These are phyloP conservation scores for Xylaria palmicola DNA, from an alignment of 495 filamentous ascomycete genomes.

Conservation along the genomic window DNA sequence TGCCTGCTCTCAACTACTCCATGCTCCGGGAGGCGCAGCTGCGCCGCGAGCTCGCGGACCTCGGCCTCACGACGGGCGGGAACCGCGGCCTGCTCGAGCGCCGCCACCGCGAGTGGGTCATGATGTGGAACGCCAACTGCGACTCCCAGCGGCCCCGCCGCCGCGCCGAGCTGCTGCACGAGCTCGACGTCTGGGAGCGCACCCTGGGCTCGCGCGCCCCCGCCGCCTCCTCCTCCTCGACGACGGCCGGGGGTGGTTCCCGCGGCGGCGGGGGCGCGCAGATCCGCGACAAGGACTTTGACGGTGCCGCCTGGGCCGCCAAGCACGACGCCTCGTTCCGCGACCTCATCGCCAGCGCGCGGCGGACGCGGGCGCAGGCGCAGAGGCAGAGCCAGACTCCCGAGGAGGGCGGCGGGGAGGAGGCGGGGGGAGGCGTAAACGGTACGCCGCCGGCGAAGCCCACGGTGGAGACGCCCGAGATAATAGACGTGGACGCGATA, in stretches of 20 bases:
- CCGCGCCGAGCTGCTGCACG: constrained; percentile 68
- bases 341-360: constrained; percentile 70
- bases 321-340: constrained; percentile 73
- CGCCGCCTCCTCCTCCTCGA: constrained; percentile 24
- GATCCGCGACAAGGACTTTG: constrained; percentile 78
- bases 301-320: constrained; percentile 70
- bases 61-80: constrained; percentile 76
- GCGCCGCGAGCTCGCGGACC: constrained; percentile 74
- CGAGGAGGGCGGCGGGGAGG: neutral
- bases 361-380: constrained; percentile 40
- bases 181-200: constrained; percentile 81
- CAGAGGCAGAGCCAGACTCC: constrained; percentile 20
- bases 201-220: constrained; percentile 60
- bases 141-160: constrained; percentile 72
- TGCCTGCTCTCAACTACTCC: constrained; percentile 78
- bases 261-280: constrained; percentile 32
- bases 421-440: neutral
- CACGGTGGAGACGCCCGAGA: neutral
- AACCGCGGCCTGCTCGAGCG: constrained; percentile 64
- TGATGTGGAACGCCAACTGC: constrained; percentile 94
- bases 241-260: neutral
- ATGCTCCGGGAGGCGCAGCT: constrained; percentile 74
- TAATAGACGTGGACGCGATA: neutral
- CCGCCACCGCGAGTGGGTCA: constrained; percentile 91
- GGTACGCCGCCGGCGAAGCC: neutral